Evolutionary conservation across 106 monocot genomes (phyloP).

Genomic region (Amphibolis antarctica): DNA sequence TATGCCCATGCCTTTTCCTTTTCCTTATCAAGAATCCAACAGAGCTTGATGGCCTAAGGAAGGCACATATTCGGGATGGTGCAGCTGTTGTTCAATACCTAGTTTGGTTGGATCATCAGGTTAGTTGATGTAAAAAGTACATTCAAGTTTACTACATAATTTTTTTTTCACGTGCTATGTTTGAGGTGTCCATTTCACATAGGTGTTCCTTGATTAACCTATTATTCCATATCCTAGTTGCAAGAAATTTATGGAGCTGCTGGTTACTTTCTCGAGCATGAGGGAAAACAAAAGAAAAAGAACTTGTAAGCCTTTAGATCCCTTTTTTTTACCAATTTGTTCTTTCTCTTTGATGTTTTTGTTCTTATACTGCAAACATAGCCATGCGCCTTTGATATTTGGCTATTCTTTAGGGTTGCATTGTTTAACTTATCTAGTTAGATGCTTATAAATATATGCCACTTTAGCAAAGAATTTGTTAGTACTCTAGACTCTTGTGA

Average conservation of each 20-base stretch:
- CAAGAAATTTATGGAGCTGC: constrained; percentile 93
- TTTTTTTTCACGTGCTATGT: not conserved
- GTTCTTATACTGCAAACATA: too few species aligned
- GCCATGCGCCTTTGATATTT: too few species aligned
- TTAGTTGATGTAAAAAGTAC: constrained; percentile 6
- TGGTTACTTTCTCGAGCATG: constrained; percentile 71
- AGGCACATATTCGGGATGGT: constrained; percentile 90
- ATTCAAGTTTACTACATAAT: not conserved
- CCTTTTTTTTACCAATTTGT: not conserved
- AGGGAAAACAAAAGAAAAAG: constrained; percentile 44
- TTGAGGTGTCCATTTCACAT: not conserved
- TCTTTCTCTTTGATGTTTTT: too few species aligned
- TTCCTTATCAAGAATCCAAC: constrained; percentile 43
- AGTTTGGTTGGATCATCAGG: constrained; percentile 84
- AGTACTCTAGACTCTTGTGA: too few species aligned
- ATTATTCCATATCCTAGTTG: constrained; percentile 39
- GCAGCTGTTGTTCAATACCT: constrained; percentile 95
- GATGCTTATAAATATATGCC: too few species aligned
- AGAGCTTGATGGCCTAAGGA: constrained; percentile 85
- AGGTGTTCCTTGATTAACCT: not conserved
- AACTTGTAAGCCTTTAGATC: constrained; percentile 28
- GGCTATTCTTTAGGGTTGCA: too few species aligned
- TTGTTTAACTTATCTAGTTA: too few species aligned
- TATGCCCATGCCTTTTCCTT: not conserved
- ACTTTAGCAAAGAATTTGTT: too few species aligned